Percentiles rank a stretch among this genome's conserved stretches.
Evolutionary conservation across 768 basidiomycete genomes (phyloP).

Genomic region (Leucosporidium creatinivorum): DNA sequence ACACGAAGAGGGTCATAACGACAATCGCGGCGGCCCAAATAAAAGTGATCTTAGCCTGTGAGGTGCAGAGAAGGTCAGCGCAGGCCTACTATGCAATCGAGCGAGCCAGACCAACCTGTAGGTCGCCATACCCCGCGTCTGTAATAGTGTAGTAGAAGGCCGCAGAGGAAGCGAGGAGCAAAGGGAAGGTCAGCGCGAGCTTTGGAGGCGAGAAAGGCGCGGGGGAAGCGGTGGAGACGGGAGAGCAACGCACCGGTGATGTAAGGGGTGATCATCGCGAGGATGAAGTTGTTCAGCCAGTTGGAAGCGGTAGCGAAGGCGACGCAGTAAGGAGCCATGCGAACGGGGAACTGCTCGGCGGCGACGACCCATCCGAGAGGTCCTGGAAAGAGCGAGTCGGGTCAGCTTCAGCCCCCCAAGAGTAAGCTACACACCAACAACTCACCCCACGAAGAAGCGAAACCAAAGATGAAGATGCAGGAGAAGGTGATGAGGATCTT

Average conservation of each 20-base stretch:
- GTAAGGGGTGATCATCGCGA: conserved; percentile 23
- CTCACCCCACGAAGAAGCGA: conserved; percentile 51
- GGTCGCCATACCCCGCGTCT: conserved; percentile 27
- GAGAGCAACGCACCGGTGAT: conserved; percentile 10
- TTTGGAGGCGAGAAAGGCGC: no score
- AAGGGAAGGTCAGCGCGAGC: no score
- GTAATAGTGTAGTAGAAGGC: no score
- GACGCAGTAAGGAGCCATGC: conserved; percentile 29
- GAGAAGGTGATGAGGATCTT: conserved; percentile 30
- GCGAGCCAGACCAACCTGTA: neutral
- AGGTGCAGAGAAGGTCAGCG: neutral
- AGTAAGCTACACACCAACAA: neutral
- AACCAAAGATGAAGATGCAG: conserved; percentile 30
- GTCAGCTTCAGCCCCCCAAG: neutral
- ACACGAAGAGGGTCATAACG: conserved; percentile 15
- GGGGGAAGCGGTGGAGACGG: no score
- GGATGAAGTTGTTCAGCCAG: conserved; percentile 11
- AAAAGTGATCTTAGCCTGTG: conserved; percentile 12
- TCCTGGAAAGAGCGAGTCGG: neutral
- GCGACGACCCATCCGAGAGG: conserved; percentile 17
- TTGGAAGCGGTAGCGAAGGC: conserved; percentile 28
- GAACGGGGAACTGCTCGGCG: conserved; percentile 31
- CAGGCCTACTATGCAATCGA: neutral
- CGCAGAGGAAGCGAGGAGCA: no score
- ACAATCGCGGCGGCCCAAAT: conserved; percentile 20